Percentiles rank a stretch among this genome's conserved stretches.
Conservation (phyloP, 306 rosid species). For the Fagus sylvatica region DNA sequence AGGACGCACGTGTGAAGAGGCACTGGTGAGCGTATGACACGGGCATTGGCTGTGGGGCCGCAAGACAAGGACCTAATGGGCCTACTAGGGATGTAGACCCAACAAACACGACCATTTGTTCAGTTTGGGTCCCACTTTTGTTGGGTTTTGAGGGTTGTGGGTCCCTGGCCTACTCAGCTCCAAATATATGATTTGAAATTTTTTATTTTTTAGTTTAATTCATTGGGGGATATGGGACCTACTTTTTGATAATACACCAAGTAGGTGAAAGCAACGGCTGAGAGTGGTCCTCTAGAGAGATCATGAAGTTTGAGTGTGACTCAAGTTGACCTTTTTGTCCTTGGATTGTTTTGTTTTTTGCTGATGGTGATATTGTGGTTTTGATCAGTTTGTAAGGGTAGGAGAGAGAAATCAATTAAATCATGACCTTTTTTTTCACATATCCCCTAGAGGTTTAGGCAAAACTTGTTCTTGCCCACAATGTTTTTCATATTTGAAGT, state of each 20-base stretch:
- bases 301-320: conserved; percentile 1
- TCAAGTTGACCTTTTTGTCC: background rate
- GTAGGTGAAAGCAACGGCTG: conserved; percentile 33
- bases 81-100: background rate
- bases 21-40: conserved; percentile 35
- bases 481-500: background rate
- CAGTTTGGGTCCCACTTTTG: conserved; percentile 49
- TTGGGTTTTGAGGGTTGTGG: conserved; percentile 41
- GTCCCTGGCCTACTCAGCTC: conserved; percentile 66
- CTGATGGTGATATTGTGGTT: no score
- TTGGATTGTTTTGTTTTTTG: background rate
- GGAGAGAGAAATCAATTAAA: no score
- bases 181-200: conserved; percentile 29
- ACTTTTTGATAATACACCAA: background rate
- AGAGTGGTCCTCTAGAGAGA: conserved; percentile 14
- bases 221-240: conserved; percentile 16
- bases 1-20: conserved; percentile 49
- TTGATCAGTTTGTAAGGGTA: no score
- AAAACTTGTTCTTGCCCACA: background rate
- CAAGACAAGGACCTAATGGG: conserved; percentile 41
- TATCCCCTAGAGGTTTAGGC: no score
- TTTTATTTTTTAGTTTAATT: background rate
- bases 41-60: conserved; percentile 47
- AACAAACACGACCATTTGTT: conserved; percentile 54
- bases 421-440: no score